Evolutionary conservation across 2,329 filamentous ascomycete species (phyloP).

Genomic region (Lojkania enalia): DNA sequence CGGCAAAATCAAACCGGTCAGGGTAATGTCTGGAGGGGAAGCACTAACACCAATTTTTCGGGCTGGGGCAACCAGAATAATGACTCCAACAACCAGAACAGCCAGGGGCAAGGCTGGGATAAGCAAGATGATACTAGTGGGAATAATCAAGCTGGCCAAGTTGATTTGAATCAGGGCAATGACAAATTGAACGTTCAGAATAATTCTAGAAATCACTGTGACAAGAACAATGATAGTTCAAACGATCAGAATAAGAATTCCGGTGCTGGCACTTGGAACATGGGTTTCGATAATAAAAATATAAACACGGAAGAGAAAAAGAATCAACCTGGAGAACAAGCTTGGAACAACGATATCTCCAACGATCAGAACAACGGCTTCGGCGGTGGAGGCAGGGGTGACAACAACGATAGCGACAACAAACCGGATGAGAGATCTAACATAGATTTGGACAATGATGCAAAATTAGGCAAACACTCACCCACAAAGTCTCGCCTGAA

Average conservation of each 20-base stretch:
- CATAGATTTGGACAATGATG: too few species aligned
- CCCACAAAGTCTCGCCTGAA: neutral
- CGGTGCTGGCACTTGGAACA: too few species aligned
- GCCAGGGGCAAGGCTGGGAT: neutral
- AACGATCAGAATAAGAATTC: neutral
- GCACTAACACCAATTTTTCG: too few species aligned
- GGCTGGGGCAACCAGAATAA: too few species aligned
- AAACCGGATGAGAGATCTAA: too few species aligned
- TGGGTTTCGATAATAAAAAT: too few species aligned
- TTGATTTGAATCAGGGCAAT: too few species aligned
- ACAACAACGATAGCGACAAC: neutral
- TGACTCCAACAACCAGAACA: neutral
- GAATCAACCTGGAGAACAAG: too few species aligned
- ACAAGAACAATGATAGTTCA: neutral
- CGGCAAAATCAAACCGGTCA: too few species aligned
- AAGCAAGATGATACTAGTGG: neutral
- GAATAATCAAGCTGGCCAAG: neutral
- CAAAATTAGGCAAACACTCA: too few species aligned
- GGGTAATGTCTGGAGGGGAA: too few species aligned
- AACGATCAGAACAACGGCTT: neutral
- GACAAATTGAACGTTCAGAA: neutral
- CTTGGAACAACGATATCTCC: neutral
- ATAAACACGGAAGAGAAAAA: too few species aligned
- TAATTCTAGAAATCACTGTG: neutral
- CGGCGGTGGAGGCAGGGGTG: neutral